These are phyloP conservation scores for Rhodamnia argentea DNA, from an alignment of 345 rosid species.

Conservation along the genomic window DNA sequence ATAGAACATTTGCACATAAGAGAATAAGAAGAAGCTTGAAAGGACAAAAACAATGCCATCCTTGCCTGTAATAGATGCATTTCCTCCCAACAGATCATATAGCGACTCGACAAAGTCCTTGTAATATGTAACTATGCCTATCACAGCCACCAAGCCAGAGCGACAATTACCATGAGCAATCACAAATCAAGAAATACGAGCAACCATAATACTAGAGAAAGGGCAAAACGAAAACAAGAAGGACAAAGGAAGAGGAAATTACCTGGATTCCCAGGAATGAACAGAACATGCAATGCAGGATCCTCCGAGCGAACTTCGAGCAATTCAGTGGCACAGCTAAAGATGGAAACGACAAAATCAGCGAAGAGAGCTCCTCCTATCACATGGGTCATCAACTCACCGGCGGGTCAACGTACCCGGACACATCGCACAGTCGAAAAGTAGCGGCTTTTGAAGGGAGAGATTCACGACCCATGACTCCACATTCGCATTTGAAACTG, in stretches of 20 bases:
- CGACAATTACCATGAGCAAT: neutral
- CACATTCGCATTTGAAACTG: neutral
- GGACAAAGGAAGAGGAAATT: neutral
- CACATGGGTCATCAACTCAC: neutral
- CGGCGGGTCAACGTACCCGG: constrained; percentile 28
- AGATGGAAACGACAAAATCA: neutral
- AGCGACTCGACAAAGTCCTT: constrained; percentile 72
- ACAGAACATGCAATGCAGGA: constrained; percentile 47
- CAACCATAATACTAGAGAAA: neutral
- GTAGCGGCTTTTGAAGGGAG: constrained; percentile 15
- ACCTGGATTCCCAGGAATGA: constrained; percentile 94
- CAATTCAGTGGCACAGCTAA: constrained; percentile 55
- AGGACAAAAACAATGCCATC: neutral
- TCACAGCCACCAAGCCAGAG: constrained; percentile 1
- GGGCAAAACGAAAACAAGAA: neutral
- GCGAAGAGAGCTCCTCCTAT: neutral
- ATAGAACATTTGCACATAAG: neutral
- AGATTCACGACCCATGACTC: constrained; percentile 32
- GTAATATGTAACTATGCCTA: constrained; percentile 70
- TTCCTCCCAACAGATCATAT: constrained; percentile 48
- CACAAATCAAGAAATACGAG: neutral
- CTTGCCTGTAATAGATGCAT: constrained; percentile 50
- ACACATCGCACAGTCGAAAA: constrained; percentile 52
- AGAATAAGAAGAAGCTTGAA: neutral
- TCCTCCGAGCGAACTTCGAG: constrained; percentile 58